These are phyloP conservation scores for Sisymbrium irio DNA, from an alignment of 345 rosid species.

Conservation along the genomic window DNA sequence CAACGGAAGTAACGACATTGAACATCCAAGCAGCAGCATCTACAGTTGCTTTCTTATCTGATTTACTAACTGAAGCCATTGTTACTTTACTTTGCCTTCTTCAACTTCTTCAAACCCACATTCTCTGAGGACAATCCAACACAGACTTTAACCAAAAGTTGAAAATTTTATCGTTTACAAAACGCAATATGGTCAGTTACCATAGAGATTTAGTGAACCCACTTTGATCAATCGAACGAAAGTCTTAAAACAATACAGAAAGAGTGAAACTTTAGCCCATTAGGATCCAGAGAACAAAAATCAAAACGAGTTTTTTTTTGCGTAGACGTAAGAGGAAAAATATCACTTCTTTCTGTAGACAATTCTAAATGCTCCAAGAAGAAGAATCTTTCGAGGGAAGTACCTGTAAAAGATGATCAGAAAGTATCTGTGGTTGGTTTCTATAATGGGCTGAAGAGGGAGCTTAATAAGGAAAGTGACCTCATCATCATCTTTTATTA, in stretches of 20 bases:
- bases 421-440: background rate
- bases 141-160: background rate
- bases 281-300: background rate
- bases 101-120: too few species aligned
- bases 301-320: background rate
- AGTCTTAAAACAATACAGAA: too few species aligned
- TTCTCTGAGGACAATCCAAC: background rate
- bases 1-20: constrained; percentile 98
- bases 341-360: background rate
- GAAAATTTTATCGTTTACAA: background rate
- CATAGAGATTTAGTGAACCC: too few species aligned
- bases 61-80: constrained; percentile 73
- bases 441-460: background rate
- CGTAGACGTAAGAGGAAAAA: background rate
- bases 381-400: background rate
- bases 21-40: constrained; percentile 99
- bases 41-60: constrained; percentile 74
- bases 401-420: constrained; percentile 4
- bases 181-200: too few species aligned
- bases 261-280: background rate
- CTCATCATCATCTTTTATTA: background rate
- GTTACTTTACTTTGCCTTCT: too few species aligned
- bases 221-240: background rate
- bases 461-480: background rate
- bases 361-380: background rate